These are phyloP conservation scores for Boletus eberwhitei DNA, from an alignment of 768 basidiomycete species.

Conservation along the genomic window DNA sequence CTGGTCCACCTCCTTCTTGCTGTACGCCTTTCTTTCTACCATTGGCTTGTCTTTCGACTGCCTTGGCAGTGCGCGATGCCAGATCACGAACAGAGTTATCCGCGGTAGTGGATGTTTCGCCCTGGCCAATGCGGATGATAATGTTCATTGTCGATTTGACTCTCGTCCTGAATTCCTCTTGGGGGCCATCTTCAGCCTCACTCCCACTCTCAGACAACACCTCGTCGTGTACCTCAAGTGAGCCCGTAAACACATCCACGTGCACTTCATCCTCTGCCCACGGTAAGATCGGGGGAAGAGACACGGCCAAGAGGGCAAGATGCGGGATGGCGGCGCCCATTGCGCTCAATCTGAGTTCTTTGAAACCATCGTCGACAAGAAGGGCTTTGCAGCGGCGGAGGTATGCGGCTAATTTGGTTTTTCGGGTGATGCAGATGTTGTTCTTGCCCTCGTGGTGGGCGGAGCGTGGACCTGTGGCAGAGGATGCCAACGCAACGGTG, in stretches of 20 bases:
- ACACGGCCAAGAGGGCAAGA: conserved; percentile 63
- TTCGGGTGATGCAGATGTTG: conserved; percentile 75
- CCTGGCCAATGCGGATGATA: conserved; percentile 60
- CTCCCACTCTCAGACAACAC: conserved; percentile 40
- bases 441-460: conserved; percentile 79
- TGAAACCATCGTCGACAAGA: conserved; percentile 75
- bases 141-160: conserved; percentile 68
- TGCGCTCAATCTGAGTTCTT: conserved; percentile 69
- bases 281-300: conserved; percentile 71
- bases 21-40: conserved; percentile 7
- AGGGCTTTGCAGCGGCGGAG: conserved; percentile 74
- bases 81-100: conserved; percentile 1
- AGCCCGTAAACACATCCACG: conserved; percentile 62
- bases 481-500: conserved; percentile 68
- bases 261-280: conserved; percentile 60
- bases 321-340: conserved; percentile 91
- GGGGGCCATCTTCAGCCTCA: conserved; percentile 60
- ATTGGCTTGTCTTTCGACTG: conserved; percentile 2
- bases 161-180: conserved; percentile 56
- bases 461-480: conserved; percentile 78
- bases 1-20: conserved; percentile 7
- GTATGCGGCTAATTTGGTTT: conserved; percentile 68
- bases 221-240: conserved; percentile 76
- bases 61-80: conserved; percentile 2
- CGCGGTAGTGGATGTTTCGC: conserved; percentile 36